phyloP scores from a whole-genome alignment of 768 basidiomycete species.

The Tulasnella sp. region DNA sequence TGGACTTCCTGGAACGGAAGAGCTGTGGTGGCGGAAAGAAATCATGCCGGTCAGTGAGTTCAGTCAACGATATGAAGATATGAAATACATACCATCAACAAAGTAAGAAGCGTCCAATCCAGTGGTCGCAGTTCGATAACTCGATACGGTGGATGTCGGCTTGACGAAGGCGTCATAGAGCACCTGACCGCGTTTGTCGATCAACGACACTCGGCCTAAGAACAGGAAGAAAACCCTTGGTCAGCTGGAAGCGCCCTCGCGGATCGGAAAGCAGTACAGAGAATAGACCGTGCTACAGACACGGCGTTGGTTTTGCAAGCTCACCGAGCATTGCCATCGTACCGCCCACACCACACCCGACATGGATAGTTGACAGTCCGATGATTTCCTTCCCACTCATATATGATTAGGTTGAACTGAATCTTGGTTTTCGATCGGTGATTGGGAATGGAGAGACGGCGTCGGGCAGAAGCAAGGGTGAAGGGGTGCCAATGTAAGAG shows the following conservation, averaged over 20 bases:
- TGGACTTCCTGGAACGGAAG: slow-evolving; percentile 53
- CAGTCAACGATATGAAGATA: not conserved
- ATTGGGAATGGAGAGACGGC: too few species aligned
- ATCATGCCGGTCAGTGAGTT: slow-evolving; percentile 3
- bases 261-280: not conserved
- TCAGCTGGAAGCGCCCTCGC: not conserved
- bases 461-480: too few species aligned
- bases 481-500: too few species aligned
- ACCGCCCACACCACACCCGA: slow-evolving; percentile 10
- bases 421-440: too few species aligned
- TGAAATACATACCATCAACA: slow-evolving; percentile 1
- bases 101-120: slow-evolving; percentile 12
- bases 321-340: slow-evolving; percentile 14
- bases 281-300: not conserved
- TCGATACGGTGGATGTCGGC: slow-evolving; percentile 35
- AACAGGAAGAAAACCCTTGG: not conserved
- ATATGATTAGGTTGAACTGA: too few species aligned
- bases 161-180: slow-evolving; percentile 54
- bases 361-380: slow-evolving; percentile 4
- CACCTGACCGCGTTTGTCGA: slow-evolving; percentile 34
- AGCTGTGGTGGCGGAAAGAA: slow-evolving; percentile 34
- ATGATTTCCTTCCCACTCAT: slow-evolving; percentile 3
- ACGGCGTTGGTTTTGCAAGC: not conserved
- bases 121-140: slow-evolving; percentile 17
- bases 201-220: slow-evolving; percentile 5